Evolutionary conservation across 345 rosid species (phyloP), one percentile per base, ranked within the genome.

Genomic region (Lepidium aucheri): DNA sequence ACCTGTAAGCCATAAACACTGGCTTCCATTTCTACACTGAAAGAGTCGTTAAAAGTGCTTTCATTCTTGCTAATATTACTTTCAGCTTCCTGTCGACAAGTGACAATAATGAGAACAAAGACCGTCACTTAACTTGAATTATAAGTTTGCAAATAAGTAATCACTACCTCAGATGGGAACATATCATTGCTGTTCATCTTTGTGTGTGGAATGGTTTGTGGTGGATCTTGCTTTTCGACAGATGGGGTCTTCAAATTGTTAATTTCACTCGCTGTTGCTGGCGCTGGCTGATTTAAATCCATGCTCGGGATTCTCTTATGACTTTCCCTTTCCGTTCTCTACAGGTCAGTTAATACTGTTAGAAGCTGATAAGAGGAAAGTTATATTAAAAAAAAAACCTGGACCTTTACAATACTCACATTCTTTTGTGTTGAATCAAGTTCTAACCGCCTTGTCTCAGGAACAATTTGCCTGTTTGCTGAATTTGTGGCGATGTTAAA

Each of bases 1-100:
- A 86, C 92, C 87, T 84, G 89, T 77, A 86, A 79, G 36, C 92
- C 87, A 75, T 81, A 86, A 47, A 67, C 76, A 74, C 79, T 75
- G 22, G 92, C 92, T 75, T 86, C 86, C 83, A 84, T 84, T 82
- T 86, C 87, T 76, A 77, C 86, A 51, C 79, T 81, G 75, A 74
- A 15, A 33, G 81, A 70, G 33, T 86, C 89, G 45, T 76, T 78
- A 11, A 69, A 72, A 28, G 65, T 75, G 15, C 63, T 65, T 12
- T 80, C 80, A 51, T 74, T 76, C 40, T 78, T 70, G 60, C 9
- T 66, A 39, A 1, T 65, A 63, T 70, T 78, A 60, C 44, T 55
- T n/a, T 73, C 65, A 53, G 63, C 74, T 54, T 79, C 84, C 92
- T 84, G 61, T 47, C 41, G 26, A 49, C 63, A 65, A 34, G 33